Percentiles rank a stretch among this genome's conserved stretches.
Conservation (phyloP, 768 basidiomycete genomes). For the Xerocomellus intermedius region DNA sequence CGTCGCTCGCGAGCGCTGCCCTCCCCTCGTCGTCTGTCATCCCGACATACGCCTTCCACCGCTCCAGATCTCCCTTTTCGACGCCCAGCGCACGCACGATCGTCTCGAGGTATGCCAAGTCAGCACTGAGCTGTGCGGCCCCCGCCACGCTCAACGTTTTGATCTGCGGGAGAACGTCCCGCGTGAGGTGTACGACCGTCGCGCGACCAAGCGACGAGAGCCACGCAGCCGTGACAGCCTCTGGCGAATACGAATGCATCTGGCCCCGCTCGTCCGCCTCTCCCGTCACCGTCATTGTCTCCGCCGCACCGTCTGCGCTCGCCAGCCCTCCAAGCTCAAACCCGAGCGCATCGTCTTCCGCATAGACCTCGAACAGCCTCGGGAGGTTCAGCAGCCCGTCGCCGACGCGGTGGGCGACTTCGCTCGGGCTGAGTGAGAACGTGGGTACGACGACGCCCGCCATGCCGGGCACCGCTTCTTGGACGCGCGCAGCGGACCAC, state of each 20-base stretch:
- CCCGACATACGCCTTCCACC: constrained; percentile 73
- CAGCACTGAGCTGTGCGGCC: constrained; percentile 79
- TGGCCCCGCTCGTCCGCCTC: background rate
- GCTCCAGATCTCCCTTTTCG: constrained; percentile 74
- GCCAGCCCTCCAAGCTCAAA: constrained; percentile 87
- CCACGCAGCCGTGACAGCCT: constrained; percentile 88
- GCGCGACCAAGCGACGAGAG: constrained; percentile 85
- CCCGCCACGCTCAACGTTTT: constrained; percentile 60
- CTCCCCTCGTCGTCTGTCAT: constrained; percentile 51
- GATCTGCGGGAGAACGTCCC: constrained; percentile 69
- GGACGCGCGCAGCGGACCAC: constrained; percentile 54
- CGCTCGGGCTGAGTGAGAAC: constrained; percentile 91
- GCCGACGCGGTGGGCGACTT: constrained; percentile 82
- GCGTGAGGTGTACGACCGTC: constrained; percentile 71
- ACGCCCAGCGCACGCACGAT: constrained; percentile 90
- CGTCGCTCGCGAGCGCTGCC: constrained; percentile 16
- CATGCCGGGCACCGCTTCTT: constrained; percentile 27
- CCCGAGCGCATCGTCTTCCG: constrained; percentile 84
- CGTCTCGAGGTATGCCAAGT: constrained; percentile 87
- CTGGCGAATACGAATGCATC: constrained; percentile 54
- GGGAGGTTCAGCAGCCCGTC: constrained; percentile 96
- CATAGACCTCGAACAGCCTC: constrained; percentile 90
- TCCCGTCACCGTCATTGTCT: constrained; percentile 19
- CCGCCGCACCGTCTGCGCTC: constrained; percentile 51
- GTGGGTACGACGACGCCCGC: constrained; percentile 66